Evolutionary conservation across 1,284 basidiomycete species (phyloP).

Genomic region (Ceratobasidium sp.): DNA sequence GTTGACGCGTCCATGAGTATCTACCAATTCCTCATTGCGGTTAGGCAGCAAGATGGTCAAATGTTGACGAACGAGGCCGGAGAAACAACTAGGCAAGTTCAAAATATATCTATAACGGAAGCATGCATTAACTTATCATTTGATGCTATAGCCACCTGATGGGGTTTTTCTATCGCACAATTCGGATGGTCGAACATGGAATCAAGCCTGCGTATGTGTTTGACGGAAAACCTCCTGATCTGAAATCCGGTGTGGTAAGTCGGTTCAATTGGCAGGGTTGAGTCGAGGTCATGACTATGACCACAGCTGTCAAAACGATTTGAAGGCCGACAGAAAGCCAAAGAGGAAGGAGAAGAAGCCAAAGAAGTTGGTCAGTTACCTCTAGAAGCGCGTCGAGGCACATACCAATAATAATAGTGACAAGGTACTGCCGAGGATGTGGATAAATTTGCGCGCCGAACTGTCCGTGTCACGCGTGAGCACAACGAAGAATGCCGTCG

Average conservation of each 20-base stretch:
- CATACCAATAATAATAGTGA: slow-evolving; percentile 40
- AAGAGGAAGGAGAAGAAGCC: slow-evolving; percentile 93
- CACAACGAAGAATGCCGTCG: slow-evolving; percentile 96
- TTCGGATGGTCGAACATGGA: slow-evolving; percentile 98
- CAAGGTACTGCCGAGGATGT: slow-evolving; percentile 86
- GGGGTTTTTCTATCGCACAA: slow-evolving; percentile 98
- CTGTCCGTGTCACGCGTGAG: slow-evolving; percentile 93
- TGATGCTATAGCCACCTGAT: slow-evolving; percentile 77
- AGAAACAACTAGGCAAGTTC: slow-evolving; percentile 82
- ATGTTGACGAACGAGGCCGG: slow-evolving; percentile 96
- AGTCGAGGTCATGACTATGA: neutral
- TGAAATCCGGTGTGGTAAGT: slow-evolving; percentile 95
- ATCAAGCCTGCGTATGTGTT: slow-evolving; percentile 99
- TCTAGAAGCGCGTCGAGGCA: neutral
- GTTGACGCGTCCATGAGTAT: slow-evolving; percentile 98
- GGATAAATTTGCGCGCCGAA: slow-evolving; percentile 88
- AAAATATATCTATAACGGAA: neutral
- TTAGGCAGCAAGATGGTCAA: slow-evolving; percentile 94
- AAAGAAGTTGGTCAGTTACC: slow-evolving; percentile 81
- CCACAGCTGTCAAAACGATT: slow-evolving; percentile 89
- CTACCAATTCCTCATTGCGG: slow-evolving; percentile 97
- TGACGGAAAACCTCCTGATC: slow-evolving; percentile 96
- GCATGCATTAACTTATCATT: neutral
- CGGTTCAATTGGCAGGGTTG: neutral
- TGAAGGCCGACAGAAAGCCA: slow-evolving; percentile 88